Base-by-base conservation (phyloP, 2,329 filamentous ascomycete genomes). In the Fusarium concolor region DNA sequence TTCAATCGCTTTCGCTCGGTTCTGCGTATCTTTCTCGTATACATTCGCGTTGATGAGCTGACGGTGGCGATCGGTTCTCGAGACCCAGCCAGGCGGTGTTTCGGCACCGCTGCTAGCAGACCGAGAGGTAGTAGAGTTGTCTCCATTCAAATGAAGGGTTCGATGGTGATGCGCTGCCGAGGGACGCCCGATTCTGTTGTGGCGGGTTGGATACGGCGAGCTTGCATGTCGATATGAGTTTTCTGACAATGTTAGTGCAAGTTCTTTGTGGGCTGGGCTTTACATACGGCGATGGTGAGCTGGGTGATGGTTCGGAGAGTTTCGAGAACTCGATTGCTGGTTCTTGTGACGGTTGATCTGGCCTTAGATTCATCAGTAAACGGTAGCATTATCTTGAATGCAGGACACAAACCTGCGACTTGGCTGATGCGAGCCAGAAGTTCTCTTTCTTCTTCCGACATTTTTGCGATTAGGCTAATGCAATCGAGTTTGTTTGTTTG, bases 1-100 rank as follows among this genome's bases (percentile, higher is more conserved):
- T 68, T 93, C 90, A 42, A 94, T 91, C 12, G 90, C 91, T 74
- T 88, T 90, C 11, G 87, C 82, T 43, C 92, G 87, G 29, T 86
- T 86, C 75, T 92, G 87, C 12, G 86, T 84, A 62, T 93, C 89
- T 76, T 92, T 90, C 67, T 94, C 89, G 76, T 91, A 96, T 2
- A 95, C 87, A 17, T 88, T 87, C 20, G 90, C 87, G 76, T 95
- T 96, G 79, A 96, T 96, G 39, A 96, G 82, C 77, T 96, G 92
- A 75, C 92, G 87, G 75, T 94, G 92, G 49, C 91, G 90, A 76
- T 92, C 92, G 49, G 84, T 90, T 76, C 90, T 92, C 8, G 89
- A 87, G 41, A 96, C 86, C 88, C 91, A 95, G 5, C 74, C 76
- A 31, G 75, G 61, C 10, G 67, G 71, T 28, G 65, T 71, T 54